Base-by-base conservation (phyloP, 345 rosid genomes). In the Erucastrum elatum region DNA sequence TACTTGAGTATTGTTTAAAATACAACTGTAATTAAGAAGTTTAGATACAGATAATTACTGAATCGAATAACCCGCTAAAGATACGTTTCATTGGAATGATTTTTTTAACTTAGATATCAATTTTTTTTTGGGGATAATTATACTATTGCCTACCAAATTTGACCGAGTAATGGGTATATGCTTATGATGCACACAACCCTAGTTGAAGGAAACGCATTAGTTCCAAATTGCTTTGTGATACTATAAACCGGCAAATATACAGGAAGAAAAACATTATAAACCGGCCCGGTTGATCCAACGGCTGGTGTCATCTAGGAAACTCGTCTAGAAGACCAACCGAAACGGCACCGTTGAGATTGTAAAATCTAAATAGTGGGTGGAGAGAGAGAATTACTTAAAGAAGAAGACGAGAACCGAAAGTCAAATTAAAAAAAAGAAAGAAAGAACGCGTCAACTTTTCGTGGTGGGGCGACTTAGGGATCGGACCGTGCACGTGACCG, bases 401-500 rank as follows among this genome's bases (percentile, higher is more conserved):
- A 55, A 25, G 63, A 59, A 11, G 31, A 29, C 16, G 59, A 56
- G 44, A 58, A 37, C 35, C 35, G 56, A 55, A 72, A 59, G 73
- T 72, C 74, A 46, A 73, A 2, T 56, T 29, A 29, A 29, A 29
- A 29, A 29, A 29, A 29, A 31, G 25, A 58, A 55, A 59, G 10
- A 59, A 26, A 61, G 5, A 61, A 79, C 41, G 68, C 78, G 82
- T 74, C 59, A 61, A 74, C 2, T 25, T 7, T 25, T 46, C 37
- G 55, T 60, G 39, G 55, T 55, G 65, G 31, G 39, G 39, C 17
- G 39, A 64, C 27, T 64, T 17, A 41, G 71, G 59, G 59, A 16
- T 64, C 35, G 35, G 64, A 16, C 15, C 11, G 65, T 85, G 77
- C 84, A 71, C 89, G 71, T 74, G 72, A 46, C 17, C 34, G 35